Conservation (phyloP, 306 rosid genomes). For the Sesbania bispinosa region DNA sequence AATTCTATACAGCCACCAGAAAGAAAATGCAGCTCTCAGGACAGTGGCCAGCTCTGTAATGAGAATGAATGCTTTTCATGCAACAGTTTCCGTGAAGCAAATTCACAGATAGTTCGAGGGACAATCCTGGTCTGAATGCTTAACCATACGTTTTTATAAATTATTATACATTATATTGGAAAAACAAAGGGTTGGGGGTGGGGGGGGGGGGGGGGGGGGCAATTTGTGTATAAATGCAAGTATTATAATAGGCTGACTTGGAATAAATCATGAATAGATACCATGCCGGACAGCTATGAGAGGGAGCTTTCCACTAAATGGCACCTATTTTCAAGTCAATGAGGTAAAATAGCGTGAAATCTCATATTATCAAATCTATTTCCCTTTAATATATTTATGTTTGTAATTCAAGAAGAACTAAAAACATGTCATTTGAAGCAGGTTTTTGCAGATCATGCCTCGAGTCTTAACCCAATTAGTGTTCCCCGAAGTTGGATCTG, state of each 20-base stretch:
- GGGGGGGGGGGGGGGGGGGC: not conserved
- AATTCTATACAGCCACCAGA: constrained; percentile 68
- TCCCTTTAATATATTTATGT: not conserved
- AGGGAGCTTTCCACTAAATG: constrained; percentile 91
- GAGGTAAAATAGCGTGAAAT: constrained; percentile 51
- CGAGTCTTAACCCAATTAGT: constrained; percentile 49
- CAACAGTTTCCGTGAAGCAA: constrained; percentile 67
- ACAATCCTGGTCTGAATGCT: constrained; percentile 66
- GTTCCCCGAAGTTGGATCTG: constrained; percentile 61
- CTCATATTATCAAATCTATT: not conserved
- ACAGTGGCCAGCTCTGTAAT: constrained; percentile 48
- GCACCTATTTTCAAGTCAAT: constrained; percentile 93
- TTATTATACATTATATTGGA: not conserved
- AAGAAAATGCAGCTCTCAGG: constrained; percentile 59
- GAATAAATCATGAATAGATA: constrained; percentile 52
- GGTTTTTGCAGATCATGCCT: constrained; percentile 55
- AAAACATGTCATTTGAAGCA: constrained; percentile 19
- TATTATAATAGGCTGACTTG: constrained; percentile 15
- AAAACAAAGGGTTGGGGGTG: not conserved
- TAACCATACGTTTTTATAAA: not conserved
- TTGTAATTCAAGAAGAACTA: not conserved
- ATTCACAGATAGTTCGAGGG: constrained; percentile 72
- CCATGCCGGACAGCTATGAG: constrained; percentile 95
- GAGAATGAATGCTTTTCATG: constrained; percentile 72
- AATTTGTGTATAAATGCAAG: not conserved